Evolutionary conservation across 2,329 filamentous ascomycete species (phyloP).

Genomic region (Sclerotinia minor): DNA sequence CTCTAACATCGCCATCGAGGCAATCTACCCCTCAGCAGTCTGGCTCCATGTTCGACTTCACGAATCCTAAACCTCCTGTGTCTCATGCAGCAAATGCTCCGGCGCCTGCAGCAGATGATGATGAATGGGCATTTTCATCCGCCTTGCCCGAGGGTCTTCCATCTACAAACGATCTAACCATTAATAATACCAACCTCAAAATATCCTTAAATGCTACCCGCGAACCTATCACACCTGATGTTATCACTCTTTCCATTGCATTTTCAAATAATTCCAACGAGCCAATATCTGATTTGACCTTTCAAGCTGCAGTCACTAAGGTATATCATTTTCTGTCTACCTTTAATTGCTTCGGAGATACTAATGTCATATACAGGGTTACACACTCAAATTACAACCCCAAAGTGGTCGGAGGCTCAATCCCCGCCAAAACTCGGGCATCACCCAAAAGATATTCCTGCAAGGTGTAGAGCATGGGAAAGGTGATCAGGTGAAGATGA

Average conservation of each 20-base stretch:
- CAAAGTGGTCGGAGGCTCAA: conserved; percentile 77
- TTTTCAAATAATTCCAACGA: conserved; percentile 80
- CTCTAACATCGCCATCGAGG: conserved; percentile 49
- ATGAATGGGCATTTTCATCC: conserved; percentile 93
- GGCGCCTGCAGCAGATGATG: conserved; percentile 63
- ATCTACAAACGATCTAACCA: conserved; percentile 56
- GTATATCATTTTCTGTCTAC: conserved; percentile 49
- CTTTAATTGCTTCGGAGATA: conserved; percentile 16
- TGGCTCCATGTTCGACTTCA: conserved; percentile 49
- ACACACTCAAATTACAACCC: conserved; percentile 76
- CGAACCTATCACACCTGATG: conserved; percentile 43
- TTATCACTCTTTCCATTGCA: conserved; percentile 70
- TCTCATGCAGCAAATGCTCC: conserved; percentile 40
- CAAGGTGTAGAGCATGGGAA: conserved; percentile 69
- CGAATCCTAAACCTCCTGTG: conserved; percentile 43
- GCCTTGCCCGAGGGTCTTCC: conserved; percentile 65
- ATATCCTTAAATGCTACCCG: conserved; percentile 73
- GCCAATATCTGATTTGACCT: conserved; percentile 76
- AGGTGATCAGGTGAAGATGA: conserved; percentile 80
- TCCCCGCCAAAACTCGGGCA: conserved; percentile 68
- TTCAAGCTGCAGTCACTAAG: conserved; percentile 92
- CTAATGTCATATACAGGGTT: conserved; percentile 58
- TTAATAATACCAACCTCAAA: conserved; percentile 69
- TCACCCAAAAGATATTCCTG: conserved; percentile 79
- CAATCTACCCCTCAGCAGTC: conserved; percentile 51